These are phyloP conservation scores for Allantophomopsis cytisporea DNA, from an alignment of 2,329 filamentous ascomycete species.

Conservation along the genomic window DNA sequence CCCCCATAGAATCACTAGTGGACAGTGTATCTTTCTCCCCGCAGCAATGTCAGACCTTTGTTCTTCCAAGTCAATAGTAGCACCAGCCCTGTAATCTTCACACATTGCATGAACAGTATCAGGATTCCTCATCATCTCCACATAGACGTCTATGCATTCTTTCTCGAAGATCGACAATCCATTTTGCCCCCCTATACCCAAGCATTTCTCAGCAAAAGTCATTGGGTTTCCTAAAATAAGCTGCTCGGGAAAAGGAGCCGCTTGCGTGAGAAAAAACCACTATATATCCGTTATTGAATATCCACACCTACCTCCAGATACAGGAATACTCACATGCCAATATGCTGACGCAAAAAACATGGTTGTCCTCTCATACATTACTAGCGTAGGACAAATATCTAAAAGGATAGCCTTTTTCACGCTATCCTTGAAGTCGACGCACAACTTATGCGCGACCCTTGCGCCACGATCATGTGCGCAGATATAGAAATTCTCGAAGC, in stretches of 20 bases:
- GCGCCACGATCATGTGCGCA: conserved; percentile 42
- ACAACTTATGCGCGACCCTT: conserved; percentile 35
- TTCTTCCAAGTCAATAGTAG: conserved; percentile 36
- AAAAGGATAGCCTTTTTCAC: no score
- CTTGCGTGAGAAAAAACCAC: no score
- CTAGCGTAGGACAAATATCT: no score
- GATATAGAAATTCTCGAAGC: conserved; percentile 26
- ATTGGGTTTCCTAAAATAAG: no score
- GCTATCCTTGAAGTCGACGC: conserved; percentile 15
- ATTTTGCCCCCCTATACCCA: no score
- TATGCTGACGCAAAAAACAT: no score
- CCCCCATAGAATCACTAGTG: conserved; percentile 36
- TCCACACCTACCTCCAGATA: no score
- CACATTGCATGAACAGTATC: conserved; percentile 32
- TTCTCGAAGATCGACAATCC: conserved; percentile 18
- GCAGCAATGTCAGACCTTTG: conserved; percentile 28
- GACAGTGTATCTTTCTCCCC: conserved; percentile 28
- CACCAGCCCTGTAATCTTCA: conserved; percentile 40
- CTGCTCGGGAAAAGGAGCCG: no score
- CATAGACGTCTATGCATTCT: conserved; percentile 5
- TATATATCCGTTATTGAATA: no score
- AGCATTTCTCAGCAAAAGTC: no score
- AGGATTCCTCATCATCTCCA: conserved; percentile 17
- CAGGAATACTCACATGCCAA: no score
- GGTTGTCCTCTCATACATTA: no score